Evolutionary conservation across 805 yeast genomes (phyloP), one percentile per base, ranked within the genome.

Genomic region (Wickerhamiella kazuoi): DNA sequence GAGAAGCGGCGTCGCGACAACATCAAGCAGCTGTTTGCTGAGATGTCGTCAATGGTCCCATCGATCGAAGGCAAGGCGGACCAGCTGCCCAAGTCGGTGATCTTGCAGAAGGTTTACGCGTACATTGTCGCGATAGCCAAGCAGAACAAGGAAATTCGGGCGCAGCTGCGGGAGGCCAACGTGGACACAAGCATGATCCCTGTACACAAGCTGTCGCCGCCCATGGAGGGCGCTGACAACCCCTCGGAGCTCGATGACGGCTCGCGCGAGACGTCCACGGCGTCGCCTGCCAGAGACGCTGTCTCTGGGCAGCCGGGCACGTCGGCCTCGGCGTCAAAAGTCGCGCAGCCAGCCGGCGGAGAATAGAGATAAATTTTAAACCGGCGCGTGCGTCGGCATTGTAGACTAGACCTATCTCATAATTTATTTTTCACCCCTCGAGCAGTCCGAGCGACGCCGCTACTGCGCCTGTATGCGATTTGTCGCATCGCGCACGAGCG

Each of bases 401-500:
- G n/a, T n/a, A n/a, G n/a, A n/a, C n/a, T n/a, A n/a, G n/a, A n/a
- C n/a, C n/a, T n/a, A n/a, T n/a, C n/a, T n/a, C n/a, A n/a, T n/a
- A n/a, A n/a, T n/a, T n/a, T n/a, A n/a, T n/a, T n/a, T n/a, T n/a
- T n/a, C n/a, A n/a, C n/a, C n/a, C n/a, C n/a, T n/a, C n/a, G n/a
- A n/a, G n/a, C n/a, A n/a, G n/a, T n/a, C n/a, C n/a, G n/a, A n/a
- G n/a, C n/a, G n/a, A n/a, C n/a, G n/a, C n/a, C n/a, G n/a, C 13
- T 29, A 14, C n/a, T 5, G 21, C 14, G 34, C 13, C 7, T 18
- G 34, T 18, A 31, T 7, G 11, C 34, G 20, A 14, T 31, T 31
- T 15, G 18, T 31, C 5, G 90, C 83, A 44, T 79, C 87, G 50
- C 84, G 65, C 0, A 87, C 81, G 24, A 86, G 77, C 0, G 77